A percentile compares a stretch with the other conserved stretches of the same genome.
Evolutionary conservation across 179 eudicot genomes (phyloP).

Genomic region (Beta corolliflora): DNA sequence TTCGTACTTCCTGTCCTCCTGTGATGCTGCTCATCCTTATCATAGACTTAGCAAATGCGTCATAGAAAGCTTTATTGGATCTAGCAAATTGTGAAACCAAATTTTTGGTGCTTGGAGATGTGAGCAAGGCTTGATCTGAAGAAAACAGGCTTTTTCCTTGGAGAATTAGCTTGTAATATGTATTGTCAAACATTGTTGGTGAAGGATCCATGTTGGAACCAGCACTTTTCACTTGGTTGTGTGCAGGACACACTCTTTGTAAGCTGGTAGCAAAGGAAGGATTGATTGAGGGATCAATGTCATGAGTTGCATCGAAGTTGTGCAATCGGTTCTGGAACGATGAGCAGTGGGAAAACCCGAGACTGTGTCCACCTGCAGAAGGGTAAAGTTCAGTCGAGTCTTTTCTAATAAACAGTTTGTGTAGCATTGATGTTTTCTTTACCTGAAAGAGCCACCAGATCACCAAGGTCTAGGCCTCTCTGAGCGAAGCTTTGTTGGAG

Average conservation of each 20-base stretch:
- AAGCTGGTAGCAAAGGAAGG: slow-evolving; percentile 65
- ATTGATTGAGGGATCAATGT: slow-evolving; percentile 71
- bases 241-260: slow-evolving; percentile 52
- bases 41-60: slow-evolving; percentile 87
- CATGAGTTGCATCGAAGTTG: slow-evolving; percentile 57
- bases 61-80: slow-evolving; percentile 53
- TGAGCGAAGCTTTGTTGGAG: slow-evolving; percentile 70
- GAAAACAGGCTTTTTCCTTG: slow-evolving; percentile 71
- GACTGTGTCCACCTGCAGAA: slow-evolving; percentile 87
- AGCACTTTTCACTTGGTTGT: slow-evolving; percentile 57
- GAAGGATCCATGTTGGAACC: slow-evolving; percentile 70
- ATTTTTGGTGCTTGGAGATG: slow-evolving; percentile 46
- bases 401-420: not conserved
- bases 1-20: slow-evolving; percentile 77
- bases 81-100: slow-evolving; percentile 60
- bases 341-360: slow-evolving; percentile 92
- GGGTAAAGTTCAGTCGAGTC: slow-evolving; percentile 11
- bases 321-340: slow-evolving; percentile 86
- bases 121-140: slow-evolving; percentile 73
- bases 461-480: slow-evolving; percentile 60
- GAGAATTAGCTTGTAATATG: slow-evolving; percentile 68
- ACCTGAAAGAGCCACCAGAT: slow-evolving; percentile 85
- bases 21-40: slow-evolving; percentile 82
- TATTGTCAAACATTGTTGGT: slow-evolving; percentile 61
- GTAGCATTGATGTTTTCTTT: not conserved